Base-by-base conservation (phyloP, 169 alveolate genomes). In the Cystoisospora suis region DNA sequence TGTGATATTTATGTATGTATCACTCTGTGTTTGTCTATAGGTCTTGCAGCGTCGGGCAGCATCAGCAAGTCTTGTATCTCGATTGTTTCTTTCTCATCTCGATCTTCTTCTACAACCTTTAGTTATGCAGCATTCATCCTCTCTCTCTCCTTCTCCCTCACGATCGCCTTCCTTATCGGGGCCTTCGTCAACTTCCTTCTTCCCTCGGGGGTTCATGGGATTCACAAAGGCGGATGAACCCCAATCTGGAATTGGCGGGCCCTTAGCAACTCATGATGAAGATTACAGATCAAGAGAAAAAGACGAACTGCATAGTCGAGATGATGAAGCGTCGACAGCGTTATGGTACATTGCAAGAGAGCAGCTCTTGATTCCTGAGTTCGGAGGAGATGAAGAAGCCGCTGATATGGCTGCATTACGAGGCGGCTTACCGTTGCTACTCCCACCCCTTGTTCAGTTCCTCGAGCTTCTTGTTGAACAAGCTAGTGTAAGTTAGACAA, bases 51-150 rank as follows among this genome's bases (percentile, higher is more conserved):
- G 93, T 17, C 77, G 80, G 34, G 89, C 93, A 4, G 93, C 89
- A 2, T 86, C 93, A 40, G 93, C 93, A 53, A 89, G 93, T 59
- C 59, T 89, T 75, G 93, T 86, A 23, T 89, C 90, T 32, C 93
- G 93, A 0, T 77, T 89, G 61, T 80, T 89, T 59, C 90, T 89
- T 36, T 77, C 93, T 7, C 86, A 83, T 38, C 56, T 89, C 81
- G 90, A 89, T 42, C 75, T 89, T 34, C 90, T 89, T 38, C 79
- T 80, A 20, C 86, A 72, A 61, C 92, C 92, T 20, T 65, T 88
- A 75, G 86, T 65, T n/a, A 46, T n/a, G n/a, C n/a, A n/a, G n/a
- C n/a, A n/a, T n/a, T n/a, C n/a, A n/a, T n/a, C n/a, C n/a, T n/a
- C n/a, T n/a, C n/a, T n/a, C n/a, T n/a, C n/a, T n/a, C n/a, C n/a